Base-by-base conservation (phyloP, 1,139 yeast species). In the Pichia sp. region DNA sequence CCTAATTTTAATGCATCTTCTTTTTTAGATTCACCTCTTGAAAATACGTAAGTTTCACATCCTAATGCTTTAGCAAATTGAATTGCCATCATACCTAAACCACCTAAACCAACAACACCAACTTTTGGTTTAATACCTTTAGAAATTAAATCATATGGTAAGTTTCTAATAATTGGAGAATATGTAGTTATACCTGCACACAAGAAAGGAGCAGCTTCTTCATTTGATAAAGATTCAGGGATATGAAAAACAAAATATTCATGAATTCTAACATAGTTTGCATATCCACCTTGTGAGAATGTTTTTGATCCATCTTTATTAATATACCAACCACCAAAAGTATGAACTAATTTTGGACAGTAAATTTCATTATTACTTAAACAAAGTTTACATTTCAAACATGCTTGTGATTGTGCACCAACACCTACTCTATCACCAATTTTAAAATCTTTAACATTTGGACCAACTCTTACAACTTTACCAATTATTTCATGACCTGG, bases 171-270 rank as follows among this genome's bases (percentile, higher is more conserved):
- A 47, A 79, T 57, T 32, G 86, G 86, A 6, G 78, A 66, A 61
- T 64, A 78, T 2, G 73, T 77, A 18, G 86, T 80, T 52, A 77
- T 64, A 44, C 86, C 86, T 32, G 79, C 85, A 64, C 86, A 80
- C 65, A 79, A 62, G 56, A 80, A 66, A 21, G 85, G 84, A 15
- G 82, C 83, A 29, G 78, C 84, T 39, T 63, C 59, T 40, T 63
- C 66, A 21, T 70, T 59, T 18, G 64, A 60, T 46, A 77, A 55
- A 19, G 45, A 59, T n/a, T 76, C 79, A 19, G 86, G 86, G 44
- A 79, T 71, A 21, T 70, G 69, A 60, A 78, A 71, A 6, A 66
- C 76, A 53, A 73, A 75, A 42, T 67, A 63, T 51, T 75, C 76
- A 54, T 72, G 64, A 33, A 73, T 78, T 46, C 78, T 68, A 32